These are phyloP conservation scores for Diaporthe vaccinii DNA, from an alignment of 2,329 filamentous ascomycete genomes.

Conservation along the genomic window DNA sequence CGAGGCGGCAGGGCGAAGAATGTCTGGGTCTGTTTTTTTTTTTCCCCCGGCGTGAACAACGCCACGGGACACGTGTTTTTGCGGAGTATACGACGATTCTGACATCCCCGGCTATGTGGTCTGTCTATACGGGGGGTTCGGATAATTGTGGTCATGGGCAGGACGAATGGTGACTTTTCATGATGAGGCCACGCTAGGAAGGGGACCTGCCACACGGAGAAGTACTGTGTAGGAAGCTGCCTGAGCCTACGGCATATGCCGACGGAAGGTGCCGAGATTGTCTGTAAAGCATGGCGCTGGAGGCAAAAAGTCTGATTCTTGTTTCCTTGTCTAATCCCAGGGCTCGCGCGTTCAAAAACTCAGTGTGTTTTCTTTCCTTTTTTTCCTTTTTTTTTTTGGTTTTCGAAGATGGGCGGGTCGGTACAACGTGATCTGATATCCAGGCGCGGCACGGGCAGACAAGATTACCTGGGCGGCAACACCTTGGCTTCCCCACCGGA, in stretches of 20 bases:
- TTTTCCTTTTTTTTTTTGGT: background rate
- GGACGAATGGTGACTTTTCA: background rate
- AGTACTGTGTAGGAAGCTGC: background rate
- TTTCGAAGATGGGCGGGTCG: background rate
- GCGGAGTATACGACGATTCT: background rate
- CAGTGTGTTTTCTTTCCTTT: no score
- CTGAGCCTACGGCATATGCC: constrained; percentile 15
- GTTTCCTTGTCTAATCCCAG: background rate
- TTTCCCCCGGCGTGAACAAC: background rate
- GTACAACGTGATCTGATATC: background rate
- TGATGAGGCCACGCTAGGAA: constrained; percentile 11
- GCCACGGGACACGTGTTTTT: background rate
- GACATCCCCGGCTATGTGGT: background rate
- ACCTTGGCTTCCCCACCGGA: background rate
- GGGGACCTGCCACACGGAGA: constrained; percentile 10
- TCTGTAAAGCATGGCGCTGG: constrained; percentile 28
- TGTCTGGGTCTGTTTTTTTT: background rate
- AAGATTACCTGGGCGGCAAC: background rate
- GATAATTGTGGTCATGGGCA: background rate
- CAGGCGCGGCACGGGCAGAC: constrained; percentile 8
- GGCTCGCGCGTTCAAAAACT: background rate
- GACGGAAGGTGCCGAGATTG: constrained; percentile 28
- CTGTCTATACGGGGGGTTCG: constrained; percentile 1
- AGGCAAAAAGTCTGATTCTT: constrained; percentile 25
- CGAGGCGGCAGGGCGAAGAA: background rate